Evolutionary conservation across 441 rosid species (phyloP).

Genomic region (Pelargonium myrrhifolium): DNA sequence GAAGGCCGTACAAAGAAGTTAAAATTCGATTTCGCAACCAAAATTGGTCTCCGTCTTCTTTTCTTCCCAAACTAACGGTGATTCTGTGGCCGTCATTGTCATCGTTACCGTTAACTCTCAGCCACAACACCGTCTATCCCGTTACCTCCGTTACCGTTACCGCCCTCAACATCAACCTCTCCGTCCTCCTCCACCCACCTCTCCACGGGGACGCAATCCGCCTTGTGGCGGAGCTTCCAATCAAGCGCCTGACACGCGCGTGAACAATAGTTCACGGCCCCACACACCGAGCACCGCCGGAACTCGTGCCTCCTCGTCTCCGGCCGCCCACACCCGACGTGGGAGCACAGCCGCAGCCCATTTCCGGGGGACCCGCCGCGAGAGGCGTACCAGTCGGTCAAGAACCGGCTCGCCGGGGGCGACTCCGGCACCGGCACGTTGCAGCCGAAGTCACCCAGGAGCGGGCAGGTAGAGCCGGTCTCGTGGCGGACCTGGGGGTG

Average conservation of each 20-base stretch:
- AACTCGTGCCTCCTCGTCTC: conserved; percentile 1
- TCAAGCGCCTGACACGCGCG: neutral
- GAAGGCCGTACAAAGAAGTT: no score
- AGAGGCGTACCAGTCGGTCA: neutral
- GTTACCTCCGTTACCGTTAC: neutral
- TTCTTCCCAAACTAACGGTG: neutral
- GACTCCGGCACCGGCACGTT: neutral
- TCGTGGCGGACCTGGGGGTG: neutral
- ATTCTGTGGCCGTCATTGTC: no score
- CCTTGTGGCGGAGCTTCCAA: neutral
- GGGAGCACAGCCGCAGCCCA: neutral
- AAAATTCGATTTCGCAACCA: neutral
- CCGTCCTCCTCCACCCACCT: neutral
- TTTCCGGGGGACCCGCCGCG: neutral
- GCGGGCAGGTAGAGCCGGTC: neutral
- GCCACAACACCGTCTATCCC: neutral
- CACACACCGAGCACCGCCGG: neutral
- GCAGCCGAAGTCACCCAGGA: neutral
- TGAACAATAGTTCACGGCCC: neutral
- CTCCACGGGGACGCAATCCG: neutral
- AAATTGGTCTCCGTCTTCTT: neutral
- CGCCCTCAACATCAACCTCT: neutral
- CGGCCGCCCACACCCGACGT: conserved; percentile 1
- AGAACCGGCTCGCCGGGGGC: neutral
- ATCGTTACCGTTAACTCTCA: neutral